Base-by-base conservation (phyloP, 2,329 filamentous ascomycete genomes). In the Zelopaecilomyces penicillatus region DNA sequence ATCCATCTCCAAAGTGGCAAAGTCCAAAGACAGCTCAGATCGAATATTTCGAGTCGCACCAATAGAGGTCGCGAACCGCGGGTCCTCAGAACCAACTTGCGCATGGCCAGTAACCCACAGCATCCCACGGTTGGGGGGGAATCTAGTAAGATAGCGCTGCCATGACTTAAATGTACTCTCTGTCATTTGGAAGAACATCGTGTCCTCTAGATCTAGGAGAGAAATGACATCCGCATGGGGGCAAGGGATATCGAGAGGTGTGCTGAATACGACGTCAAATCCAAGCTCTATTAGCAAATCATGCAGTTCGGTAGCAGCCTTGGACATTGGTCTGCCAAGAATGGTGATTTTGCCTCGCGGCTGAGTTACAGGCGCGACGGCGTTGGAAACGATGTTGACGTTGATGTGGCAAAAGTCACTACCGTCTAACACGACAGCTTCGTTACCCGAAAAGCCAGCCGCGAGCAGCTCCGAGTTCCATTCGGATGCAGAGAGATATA, bases 1-100 rank as follows among this genome's bases (percentile, higher is more conserved):
- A 4, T 47, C 43, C 5, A 48, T n/a, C 19, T 51, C 49, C 4
- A 43, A 27, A 3, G 49, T 51, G 2, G 39, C 40, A 31, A 51
- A 47, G n/a, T 50, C 42, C 12, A 46, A 5, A 1, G 30, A 33
- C 2, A 50, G 38, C 37, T 51, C 47, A 28, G 33, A 34, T 6
- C 47, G 43, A 3, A 46, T 37, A 2, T 39, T 43, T 5, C 50
- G 43, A 26, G 45, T 43, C 10, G 41, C 34, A 1, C 50, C 48
- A 32, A 44, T 44, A 5, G 32, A 31, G 4, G 43, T 30, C 11
- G 40, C 48, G 5, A 44, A 50, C 12, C 39, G 37, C 11, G 48
- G 45, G 34, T 48, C 43, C 5, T 30, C 26, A 32, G 39, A 44
- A 6, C 30, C 41, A 5, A 48, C 39, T 6, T 52, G 50, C 2